Conservation (phyloP, 257 asterid genomes). For the Solanum virginianum region DNA sequence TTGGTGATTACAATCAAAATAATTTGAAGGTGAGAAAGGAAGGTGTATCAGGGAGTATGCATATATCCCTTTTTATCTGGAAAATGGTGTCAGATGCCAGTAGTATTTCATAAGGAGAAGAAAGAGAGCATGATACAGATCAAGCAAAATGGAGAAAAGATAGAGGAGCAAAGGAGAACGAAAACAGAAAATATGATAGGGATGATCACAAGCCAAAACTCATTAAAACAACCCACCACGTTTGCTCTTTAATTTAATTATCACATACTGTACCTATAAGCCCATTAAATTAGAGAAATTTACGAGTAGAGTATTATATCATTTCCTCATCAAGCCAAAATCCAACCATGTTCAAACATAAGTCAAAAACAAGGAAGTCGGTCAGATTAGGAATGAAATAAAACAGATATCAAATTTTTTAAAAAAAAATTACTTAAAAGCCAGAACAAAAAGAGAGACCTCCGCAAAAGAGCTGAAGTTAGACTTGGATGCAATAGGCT, state of each 20-base stretch:
- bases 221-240: neutral
- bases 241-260: neutral
- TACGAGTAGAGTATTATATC: neutral
- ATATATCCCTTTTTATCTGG: neutral
- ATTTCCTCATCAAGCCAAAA: neutral
- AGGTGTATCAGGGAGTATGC: neutral
- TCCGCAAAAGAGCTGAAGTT: conserved; percentile 58
- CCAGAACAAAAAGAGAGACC: conserved; percentile 28
- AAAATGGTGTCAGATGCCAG: neutral
- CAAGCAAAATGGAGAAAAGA: neutral
- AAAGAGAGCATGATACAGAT: neutral
- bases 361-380: neutral
- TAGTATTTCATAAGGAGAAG: neutral
- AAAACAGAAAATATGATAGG: neutral
- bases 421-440: neutral
- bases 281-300: neutral
- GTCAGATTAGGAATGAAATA: neutral
- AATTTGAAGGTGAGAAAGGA: neutral
- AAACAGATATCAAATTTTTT: neutral
- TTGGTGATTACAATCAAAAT: neutral
- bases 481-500: conserved; percentile 44
- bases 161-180: neutral
- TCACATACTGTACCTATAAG: neutral
- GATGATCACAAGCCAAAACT: neutral
- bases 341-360: neutral